phyloP scores from a whole-genome alignment of 345 rosid species.

The Excoecaria agallocha region DNA sequence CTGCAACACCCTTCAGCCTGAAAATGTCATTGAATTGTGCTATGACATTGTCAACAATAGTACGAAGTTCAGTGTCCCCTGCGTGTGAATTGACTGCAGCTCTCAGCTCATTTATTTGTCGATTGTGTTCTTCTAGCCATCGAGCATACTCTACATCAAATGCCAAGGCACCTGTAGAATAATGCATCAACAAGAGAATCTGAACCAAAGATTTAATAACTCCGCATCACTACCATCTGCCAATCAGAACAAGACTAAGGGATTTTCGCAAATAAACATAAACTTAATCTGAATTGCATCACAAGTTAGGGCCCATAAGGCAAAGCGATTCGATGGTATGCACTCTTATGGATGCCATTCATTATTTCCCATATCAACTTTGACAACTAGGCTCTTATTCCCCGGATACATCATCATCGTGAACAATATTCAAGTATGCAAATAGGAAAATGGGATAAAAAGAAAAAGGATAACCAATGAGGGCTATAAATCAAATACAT shows the following conservation, averaged over 20 bases:
- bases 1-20: conserved; percentile 74
- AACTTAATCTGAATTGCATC: neutral
- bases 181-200: conserved; percentile 8
- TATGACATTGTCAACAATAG: conserved; percentile 57
- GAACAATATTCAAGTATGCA: conserved; percentile 1
- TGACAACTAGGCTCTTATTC: neutral
- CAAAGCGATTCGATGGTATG: neutral
- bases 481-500: conserved; percentile 13
- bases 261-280: neutral
- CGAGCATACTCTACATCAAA: conserved; percentile 83
- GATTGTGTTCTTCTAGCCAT: conserved; percentile 86
- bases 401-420: neutral
- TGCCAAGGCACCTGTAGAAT: conserved; percentile 70
- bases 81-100: conserved; percentile 88
- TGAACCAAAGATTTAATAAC: neutral
- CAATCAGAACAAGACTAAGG: neutral
- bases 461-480: neutral
- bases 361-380: neutral
- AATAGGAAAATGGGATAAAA: neutral
- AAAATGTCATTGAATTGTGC: conserved; percentile 75
- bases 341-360: neutral
- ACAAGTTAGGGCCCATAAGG: conserved; percentile 3
- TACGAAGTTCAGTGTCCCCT: conserved; percentile 81
- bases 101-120: conserved; percentile 70
- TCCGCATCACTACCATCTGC: neutral